Evolutionary conservation across 2,329 filamentous ascomycete species (phyloP).

Genomic region (Ilyonectria sp.): DNA sequence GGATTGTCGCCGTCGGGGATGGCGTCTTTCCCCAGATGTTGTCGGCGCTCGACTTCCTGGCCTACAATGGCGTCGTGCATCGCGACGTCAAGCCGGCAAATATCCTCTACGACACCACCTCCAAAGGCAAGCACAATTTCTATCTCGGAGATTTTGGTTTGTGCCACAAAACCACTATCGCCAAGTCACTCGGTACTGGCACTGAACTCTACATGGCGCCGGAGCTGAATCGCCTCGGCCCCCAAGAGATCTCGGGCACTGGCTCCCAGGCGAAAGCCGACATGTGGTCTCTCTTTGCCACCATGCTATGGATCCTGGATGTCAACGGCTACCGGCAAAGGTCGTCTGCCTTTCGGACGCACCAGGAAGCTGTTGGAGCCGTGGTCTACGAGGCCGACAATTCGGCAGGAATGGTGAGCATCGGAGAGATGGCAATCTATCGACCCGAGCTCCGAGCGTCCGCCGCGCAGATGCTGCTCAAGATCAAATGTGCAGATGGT

Average conservation of each 20-base stretch:
- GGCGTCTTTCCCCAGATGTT: conserved; percentile 17
- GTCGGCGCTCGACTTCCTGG: background rate
- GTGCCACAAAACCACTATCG: background rate
- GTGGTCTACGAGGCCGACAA: background rate
- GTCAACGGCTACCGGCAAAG: no score
- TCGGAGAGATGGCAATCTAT: background rate
- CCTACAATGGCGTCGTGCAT: background rate
- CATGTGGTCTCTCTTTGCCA: conserved; percentile 1
- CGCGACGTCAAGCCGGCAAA: conserved; percentile 4
- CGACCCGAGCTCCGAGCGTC: background rate
- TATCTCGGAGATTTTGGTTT: conserved; percentile 11
- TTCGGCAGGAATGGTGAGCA: background rate
- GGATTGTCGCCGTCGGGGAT: background rate
- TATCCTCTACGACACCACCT: background rate
- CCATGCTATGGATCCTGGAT: background rate
- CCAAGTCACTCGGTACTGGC: background rate
- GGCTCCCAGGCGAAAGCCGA: background rate
- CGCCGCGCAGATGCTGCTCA: background rate
- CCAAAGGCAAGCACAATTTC: background rate
- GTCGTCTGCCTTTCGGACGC: no score
- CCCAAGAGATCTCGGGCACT: no score
- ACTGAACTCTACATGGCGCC: background rate
- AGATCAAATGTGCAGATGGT: background rate
- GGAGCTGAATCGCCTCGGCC: background rate
- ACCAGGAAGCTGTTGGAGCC: background rate